Conservation (phyloP, 139 green algal species). For the Ostreobium quekettii region DNA sequence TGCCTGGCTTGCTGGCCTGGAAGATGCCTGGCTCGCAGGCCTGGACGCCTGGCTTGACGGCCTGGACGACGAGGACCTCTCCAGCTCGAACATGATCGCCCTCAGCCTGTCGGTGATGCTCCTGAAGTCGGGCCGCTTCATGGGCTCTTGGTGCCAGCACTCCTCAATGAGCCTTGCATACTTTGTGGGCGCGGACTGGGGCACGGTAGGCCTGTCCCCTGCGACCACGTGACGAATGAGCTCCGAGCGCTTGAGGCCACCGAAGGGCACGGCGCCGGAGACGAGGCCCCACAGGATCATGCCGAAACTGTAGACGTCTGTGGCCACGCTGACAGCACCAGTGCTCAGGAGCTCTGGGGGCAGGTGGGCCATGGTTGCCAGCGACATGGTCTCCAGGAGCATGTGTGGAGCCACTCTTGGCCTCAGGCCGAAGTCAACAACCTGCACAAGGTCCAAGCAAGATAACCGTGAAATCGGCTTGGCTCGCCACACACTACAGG, state of each 20-base stretch:
- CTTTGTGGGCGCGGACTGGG: background rate
- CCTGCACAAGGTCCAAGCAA: too few species aligned
- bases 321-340: background rate
- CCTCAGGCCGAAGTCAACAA: too few species aligned
- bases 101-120: constrained; percentile 4
- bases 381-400: too few species aligned
- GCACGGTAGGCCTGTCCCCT: background rate
- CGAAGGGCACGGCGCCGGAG: background rate
- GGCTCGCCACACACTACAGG: too few species aligned
- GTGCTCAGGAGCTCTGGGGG: background rate
- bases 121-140: background rate
- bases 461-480: too few species aligned
- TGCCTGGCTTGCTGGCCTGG: too few species aligned
- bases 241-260: background rate
- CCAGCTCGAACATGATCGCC: too few species aligned
- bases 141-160: background rate
- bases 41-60: too few species aligned
- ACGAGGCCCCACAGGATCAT: constrained; percentile 11
- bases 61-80: too few species aligned
- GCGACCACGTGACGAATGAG: background rate
- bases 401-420: too few species aligned
- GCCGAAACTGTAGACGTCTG: constrained; percentile 12
- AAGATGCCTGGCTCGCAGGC: too few species aligned
- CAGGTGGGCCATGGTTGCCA: background rate
- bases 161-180: constrained; percentile 6